Conservation (phyloP, 2,329 filamentous ascomycete genomes). For the Talaromyces sp. region DNA sequence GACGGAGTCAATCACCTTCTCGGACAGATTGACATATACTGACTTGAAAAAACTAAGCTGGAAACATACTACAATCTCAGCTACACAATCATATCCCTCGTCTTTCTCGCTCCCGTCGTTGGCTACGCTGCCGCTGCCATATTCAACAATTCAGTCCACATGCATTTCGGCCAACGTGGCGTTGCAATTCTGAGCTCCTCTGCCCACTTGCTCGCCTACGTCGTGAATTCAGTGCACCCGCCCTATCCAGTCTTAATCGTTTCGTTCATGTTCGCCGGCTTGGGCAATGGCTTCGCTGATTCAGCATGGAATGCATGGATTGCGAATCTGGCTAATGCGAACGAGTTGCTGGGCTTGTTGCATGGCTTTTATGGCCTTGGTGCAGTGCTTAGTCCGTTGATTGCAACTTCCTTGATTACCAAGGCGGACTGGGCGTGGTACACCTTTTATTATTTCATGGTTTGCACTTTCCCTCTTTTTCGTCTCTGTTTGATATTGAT, state of each 20-base stretch:
- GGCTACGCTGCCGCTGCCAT: slow-evolving; percentile 48
- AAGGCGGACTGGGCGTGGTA: slow-evolving; percentile 63
- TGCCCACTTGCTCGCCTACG: slow-evolving; percentile 29
- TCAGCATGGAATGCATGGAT: slow-evolving; percentile 58
- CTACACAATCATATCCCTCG: slow-evolving; percentile 48
- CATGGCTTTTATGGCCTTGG: slow-evolving; percentile 69
- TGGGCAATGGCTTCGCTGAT: slow-evolving; percentile 64
- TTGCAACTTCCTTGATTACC: slow-evolving; percentile 69
- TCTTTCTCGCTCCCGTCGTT: slow-evolving; percentile 48
- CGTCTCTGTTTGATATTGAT: not conserved
- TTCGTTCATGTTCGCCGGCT: slow-evolving; percentile 62
- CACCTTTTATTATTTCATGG: slow-evolving; percentile 71
- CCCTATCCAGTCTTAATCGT: slow-evolving; percentile 65
- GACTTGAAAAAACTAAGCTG: slow-evolving; percentile 34
- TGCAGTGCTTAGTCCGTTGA: slow-evolving; percentile 63
- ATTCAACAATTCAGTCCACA: slow-evolving; percentile 43
- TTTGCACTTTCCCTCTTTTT: slow-evolving; percentile 28
- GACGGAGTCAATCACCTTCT: not conserved
- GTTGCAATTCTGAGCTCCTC: slow-evolving; percentile 61
- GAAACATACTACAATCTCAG: slow-evolving; percentile 46
- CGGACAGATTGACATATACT: not conserved
- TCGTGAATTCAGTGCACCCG: slow-evolving; percentile 61
- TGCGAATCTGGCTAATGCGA: slow-evolving; percentile 69
- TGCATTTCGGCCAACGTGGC: slow-evolving; percentile 61
- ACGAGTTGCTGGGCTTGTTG: slow-evolving; percentile 67